Evolutionary conservation across 2,329 filamentous ascomycete genomes (phyloP).

Genomic region (Arthrobotrys megalospora): DNA sequence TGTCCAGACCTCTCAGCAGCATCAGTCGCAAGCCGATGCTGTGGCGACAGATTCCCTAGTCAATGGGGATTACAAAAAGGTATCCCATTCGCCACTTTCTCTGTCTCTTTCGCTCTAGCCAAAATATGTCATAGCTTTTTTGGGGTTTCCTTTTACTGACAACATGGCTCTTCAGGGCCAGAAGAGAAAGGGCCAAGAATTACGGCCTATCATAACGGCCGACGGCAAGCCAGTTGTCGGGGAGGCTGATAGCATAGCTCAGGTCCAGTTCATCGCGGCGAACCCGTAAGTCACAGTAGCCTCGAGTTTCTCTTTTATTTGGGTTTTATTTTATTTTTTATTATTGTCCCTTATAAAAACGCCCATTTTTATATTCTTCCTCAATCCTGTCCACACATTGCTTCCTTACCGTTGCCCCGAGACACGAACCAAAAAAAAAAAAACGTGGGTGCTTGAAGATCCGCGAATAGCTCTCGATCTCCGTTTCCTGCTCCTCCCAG

Average conservation of each 20-base stretch:
- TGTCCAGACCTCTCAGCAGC: constrained; percentile 46
- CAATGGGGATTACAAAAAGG: constrained; percentile 60
- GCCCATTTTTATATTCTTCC: constrained; percentile 16
- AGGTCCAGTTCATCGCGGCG: constrained; percentile 58
- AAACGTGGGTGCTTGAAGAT: constrained; percentile 26
- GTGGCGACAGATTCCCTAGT: constrained; percentile 41
- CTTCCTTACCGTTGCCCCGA: not conserved
- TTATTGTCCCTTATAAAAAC: constrained; percentile 22
- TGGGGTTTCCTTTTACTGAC: constrained; percentile 43
- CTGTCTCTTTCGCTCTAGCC: not conserved
- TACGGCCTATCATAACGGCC: constrained; percentile 60
- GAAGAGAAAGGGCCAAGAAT: constrained; percentile 60
- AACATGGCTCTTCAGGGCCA: constrained; percentile 39
- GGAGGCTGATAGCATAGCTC: constrained; percentile 58
- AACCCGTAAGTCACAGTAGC: constrained; percentile 52
- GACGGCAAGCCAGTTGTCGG: constrained; percentile 59
- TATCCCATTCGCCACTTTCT: constrained; percentile 21
- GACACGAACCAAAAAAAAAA: not conserved
- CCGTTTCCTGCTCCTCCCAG: not conserved
- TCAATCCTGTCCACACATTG: constrained; percentile 5
- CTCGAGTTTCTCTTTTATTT: constrained; percentile 14
- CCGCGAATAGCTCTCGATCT: constrained; percentile 28
- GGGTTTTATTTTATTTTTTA: not conserved
- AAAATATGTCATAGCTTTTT: not conserved
- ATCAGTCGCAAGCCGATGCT: constrained; percentile 34